These are phyloP conservation scores for Pachysandra terminalis DNA, from an alignment of 164 flowering plant species.

Conservation along the genomic window DNA sequence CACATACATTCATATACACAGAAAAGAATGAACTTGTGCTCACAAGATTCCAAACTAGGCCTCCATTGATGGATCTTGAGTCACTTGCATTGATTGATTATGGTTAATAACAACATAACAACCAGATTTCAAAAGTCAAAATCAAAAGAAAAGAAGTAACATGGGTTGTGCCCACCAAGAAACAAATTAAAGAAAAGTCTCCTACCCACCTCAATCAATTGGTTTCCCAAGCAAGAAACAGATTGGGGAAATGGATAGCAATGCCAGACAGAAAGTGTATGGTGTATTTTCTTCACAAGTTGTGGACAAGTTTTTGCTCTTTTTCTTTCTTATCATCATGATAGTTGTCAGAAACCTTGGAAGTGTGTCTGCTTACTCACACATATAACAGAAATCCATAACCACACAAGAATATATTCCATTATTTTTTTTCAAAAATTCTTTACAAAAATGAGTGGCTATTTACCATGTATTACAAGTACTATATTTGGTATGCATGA, in stretches of 20 bases:
- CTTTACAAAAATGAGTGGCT: no score
- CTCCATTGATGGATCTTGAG: background rate
- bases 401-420: no score
- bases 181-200: background rate
- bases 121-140: slow-evolving; percentile 1
- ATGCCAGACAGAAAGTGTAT: background rate
- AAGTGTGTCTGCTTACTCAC: slow-evolving; percentile 22
- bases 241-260: slow-evolving; percentile 1
- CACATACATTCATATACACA: no score
- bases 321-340: slow-evolving; percentile 20
- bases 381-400: no score
- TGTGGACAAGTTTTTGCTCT: slow-evolving; percentile 18
- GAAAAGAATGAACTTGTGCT: no score
- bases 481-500: no score
- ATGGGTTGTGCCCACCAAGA: background rate
- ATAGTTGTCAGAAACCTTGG: background rate
- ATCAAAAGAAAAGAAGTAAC: no score
- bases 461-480: no score
- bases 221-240: slow-evolving; percentile 11
- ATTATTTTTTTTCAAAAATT: no score
- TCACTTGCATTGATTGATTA: no score
- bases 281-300: slow-evolving; percentile 6
- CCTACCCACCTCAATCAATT: background rate
- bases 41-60: background rate
- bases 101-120: background rate